Conservation (phyloP, 2,329 filamentous ascomycete genomes). For the Erysiphe pulchra region DNA sequence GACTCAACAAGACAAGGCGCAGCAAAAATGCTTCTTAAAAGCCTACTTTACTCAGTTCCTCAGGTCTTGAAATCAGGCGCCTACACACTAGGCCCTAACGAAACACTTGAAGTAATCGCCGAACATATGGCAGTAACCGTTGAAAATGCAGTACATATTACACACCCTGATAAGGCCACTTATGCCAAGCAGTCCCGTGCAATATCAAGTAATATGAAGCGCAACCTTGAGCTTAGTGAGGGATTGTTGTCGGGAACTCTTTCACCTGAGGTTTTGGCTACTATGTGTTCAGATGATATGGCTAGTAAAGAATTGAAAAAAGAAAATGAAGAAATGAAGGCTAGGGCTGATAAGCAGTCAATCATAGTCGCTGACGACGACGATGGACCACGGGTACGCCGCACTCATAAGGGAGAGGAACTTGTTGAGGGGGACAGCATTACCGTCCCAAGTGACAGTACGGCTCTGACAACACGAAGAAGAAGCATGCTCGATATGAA, state of each 20-base stretch:
- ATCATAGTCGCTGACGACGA: conserved; percentile 50
- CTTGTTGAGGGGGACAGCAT: conserved; percentile 50
- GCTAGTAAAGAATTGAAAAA: conserved; percentile 71
- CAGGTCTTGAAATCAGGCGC: conserved; percentile 37
- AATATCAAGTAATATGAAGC: conserved; percentile 69
- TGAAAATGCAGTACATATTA: conserved; percentile 41
- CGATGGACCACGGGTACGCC: conserved; percentile 49
- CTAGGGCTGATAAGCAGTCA: conserved; percentile 56
- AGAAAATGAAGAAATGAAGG: conserved; percentile 51
- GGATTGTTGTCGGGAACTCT: conserved; percentile 49
- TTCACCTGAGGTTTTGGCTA: conserved; percentile 50
- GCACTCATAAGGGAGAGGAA: conserved; percentile 90
- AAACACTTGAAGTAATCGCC: conserved; percentile 36
- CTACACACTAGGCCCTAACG: conserved; percentile 34
- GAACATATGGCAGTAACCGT: conserved; percentile 53
- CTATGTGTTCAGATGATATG: conserved; percentile 76
- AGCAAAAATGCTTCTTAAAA: conserved; percentile 44
- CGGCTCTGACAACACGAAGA: conserved; percentile 12
- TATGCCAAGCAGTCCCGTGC: conserved; percentile 42
- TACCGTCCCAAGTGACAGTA: conserved; percentile 13
- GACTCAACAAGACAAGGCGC: conserved; percentile 38
- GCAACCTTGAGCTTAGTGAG: conserved; percentile 53
- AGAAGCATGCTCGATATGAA: conserved; percentile 16
- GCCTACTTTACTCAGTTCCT: conserved; percentile 39
- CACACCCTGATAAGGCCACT: conserved; percentile 24